Base-by-base conservation (phyloP, 2,329 filamentous ascomycete genomes). In the Colletotrichum coccodes region DNA sequence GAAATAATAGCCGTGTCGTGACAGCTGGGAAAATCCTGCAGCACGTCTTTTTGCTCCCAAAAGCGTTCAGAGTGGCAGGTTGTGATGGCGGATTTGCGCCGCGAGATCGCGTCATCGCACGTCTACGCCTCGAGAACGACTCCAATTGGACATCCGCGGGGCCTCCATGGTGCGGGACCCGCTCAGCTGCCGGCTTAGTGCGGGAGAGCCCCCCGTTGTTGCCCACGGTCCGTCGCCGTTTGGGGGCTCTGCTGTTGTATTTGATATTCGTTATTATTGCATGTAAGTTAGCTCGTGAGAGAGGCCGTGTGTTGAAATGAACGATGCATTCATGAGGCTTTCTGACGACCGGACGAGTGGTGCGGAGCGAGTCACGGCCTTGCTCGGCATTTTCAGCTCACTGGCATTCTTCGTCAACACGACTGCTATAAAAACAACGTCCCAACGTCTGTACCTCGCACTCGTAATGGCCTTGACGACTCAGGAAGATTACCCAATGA, bases 31-130 rank as follows among this genome's bases (percentile, higher is more conserved):
- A 60, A 60, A 30, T 21, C 44, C 21, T 47, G 30, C 42, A 18
- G 42, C 54, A 18, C 52, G 59, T 40, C 40, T 46, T 53, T 58
- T 52, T 57, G 26, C 21, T 34, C 21, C 38, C n/a, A 14, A 42
- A 44, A 42, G 21, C 18, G 54, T 65, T 42, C 47, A 28, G 30
- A 50, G 32, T 28, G 26, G 62, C 54, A 65, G 28, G 11, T 59
- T 5, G 30, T 30, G 49, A 69, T 69, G 54, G 61, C 61, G 66
- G 66, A 50, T 66, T 69, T 66, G 54, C 61, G 61, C 61, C 61
- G 54, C 34, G 49, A 26, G 34, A 69, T 69, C 54, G 66, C 66
- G 66, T 60, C 66, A 69, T 69, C 61, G 61, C 54, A 54, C 30
- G 32, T 32, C 6, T 28, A 38, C 34, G 56, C 56, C 21, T 38